Evolutionary conservation across 371 early-diverging fungal species (phyloP).

Genomic region (Circinella minor): DNA sequence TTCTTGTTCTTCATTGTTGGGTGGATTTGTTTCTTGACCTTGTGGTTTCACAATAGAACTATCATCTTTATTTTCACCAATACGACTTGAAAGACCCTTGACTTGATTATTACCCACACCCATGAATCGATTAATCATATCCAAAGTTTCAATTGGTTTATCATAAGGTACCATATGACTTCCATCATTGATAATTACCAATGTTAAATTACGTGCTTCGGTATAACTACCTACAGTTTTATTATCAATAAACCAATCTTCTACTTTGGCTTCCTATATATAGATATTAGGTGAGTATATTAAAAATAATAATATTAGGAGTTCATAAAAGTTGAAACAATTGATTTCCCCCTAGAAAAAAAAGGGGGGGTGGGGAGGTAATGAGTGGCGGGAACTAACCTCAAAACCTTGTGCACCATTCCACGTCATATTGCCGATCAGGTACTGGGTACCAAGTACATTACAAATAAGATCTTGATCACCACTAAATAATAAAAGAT

Average conservation of each 20-base stretch:
- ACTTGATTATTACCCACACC: constrained; percentile 51
- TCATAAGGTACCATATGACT: constrained; percentile 89
- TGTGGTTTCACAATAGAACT: not conserved
- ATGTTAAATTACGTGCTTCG: constrained; percentile 70
- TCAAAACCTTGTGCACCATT: constrained; percentile 68
- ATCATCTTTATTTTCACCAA: constrained; percentile 22
- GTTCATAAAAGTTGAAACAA: no score
- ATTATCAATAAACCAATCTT: constrained; percentile 65
- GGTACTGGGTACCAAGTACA: constrained; percentile 68
- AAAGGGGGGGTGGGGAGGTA: no score
- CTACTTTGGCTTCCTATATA: no score
- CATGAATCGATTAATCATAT: constrained; percentile 80
- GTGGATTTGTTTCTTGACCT: constrained; percentile 7
- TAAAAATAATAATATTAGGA: no score
- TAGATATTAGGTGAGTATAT: no score
- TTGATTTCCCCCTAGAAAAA: no score
- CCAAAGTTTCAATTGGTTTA: constrained; percentile 63
- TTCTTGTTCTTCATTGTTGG: not conserved
- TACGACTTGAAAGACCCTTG: constrained; percentile 35
- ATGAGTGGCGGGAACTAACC: constrained; percentile 33
- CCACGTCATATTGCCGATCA: constrained; percentile 80
- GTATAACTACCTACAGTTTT: constrained; percentile 59
- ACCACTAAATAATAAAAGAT: constrained; percentile 55
- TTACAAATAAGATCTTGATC: constrained; percentile 87
- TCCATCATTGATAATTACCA: constrained; percentile 68